These are phyloP conservation scores for Botryosphaeria dothidea DNA, from an alignment of 2,329 filamentous ascomycete species.

Conservation along the genomic window DNA sequence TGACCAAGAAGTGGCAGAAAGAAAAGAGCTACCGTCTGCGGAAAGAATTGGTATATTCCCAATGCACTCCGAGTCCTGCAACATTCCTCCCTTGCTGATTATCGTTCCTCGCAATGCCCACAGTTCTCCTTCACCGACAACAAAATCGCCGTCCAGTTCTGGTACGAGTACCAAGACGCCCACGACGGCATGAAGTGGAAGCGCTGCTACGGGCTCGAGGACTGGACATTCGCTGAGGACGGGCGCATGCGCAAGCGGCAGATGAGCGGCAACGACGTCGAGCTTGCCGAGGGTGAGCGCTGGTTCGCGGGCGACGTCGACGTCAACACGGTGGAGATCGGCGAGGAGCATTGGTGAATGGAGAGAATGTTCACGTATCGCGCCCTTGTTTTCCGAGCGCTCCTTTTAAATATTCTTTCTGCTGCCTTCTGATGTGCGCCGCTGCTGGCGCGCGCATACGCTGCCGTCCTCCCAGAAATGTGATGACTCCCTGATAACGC, in stretches of 20 bases:
- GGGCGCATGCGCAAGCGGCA: conserved; percentile 72
- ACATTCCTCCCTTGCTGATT: background rate
- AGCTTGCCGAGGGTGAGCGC: conserved; percentile 61
- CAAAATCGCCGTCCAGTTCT: conserved; percentile 86
- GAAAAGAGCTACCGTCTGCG: conserved; percentile 73
- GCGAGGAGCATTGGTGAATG: conserved; percentile 64
- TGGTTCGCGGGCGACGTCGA: conserved; percentile 73
- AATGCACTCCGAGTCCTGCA: background rate
- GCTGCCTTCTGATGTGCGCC: background rate
- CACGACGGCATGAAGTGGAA: conserved; percentile 71
- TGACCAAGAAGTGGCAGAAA: conserved; percentile 72
- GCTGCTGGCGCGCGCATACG: background rate
- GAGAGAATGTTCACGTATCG: background rate
- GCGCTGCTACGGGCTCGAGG: conserved; percentile 81
- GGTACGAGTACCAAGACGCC: conserved; percentile 78
- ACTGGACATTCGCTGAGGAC: conserved; percentile 73
- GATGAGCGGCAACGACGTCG: conserved; percentile 75
- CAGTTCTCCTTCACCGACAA: conserved; percentile 71
- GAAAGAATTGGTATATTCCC: conserved; percentile 63
- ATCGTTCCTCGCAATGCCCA: background rate
- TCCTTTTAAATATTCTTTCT: background rate
- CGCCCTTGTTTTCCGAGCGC: background rate
- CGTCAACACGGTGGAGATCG: conserved; percentile 66
- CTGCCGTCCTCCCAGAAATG: background rate
- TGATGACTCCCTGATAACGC: conserved; percentile 16